Base-by-base conservation (phyloP, 139 green algal species). In the Asterochloris erici region DNA sequence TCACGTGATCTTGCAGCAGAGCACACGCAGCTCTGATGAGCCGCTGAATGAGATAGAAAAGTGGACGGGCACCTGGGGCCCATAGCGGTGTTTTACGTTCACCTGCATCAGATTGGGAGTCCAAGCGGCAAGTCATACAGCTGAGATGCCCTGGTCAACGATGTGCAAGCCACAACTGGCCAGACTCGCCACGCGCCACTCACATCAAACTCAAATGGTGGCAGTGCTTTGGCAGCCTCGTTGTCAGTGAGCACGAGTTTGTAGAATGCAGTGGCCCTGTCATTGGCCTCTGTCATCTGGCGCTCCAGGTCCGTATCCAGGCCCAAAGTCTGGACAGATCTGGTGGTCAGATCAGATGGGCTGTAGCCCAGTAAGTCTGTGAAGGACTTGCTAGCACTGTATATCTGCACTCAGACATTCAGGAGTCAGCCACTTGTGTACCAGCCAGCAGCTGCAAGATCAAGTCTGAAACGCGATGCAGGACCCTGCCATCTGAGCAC, bases 311-410 rank as follows among this genome's bases (percentile, higher is more conserved):
- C 76, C 15, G 69, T 62, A 80, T 80, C 68, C 60, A 62, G 60
- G 10, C 76, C 76, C 60, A 62, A 61, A 80, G 38, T 12, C 9
- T 26, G 17, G 19, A 71, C 19, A 21, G 19, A 71, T 24, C 66
- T 71, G 19, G 1, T 26, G 66, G 66, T 71, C 19, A 71, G 21
- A 24, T 26, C 17, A 24, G 21, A 24, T 71, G 66, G 17, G 66
- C 21, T 71, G 66, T 80, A 80, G 24, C 76, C 76, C 21, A 80
- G 21, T 23, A 80, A 47, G 14, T 61, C 24, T 62, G 68, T 70
- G 60, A 80, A 80, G 11, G 60, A 61, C 68, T 80, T 80, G 60
- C 76, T 80, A n/a, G 68, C 76, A 80, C 76, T 60, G 24, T 80
- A 80, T 0, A 80, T 61, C 76, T 80, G 76, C 14, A 61, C 76